Evolutionary conservation across 1,284 basidiomycete genomes (phyloP), one percentile per base, ranked within the genome.

Genomic region (Malassezia psittaci): DNA sequence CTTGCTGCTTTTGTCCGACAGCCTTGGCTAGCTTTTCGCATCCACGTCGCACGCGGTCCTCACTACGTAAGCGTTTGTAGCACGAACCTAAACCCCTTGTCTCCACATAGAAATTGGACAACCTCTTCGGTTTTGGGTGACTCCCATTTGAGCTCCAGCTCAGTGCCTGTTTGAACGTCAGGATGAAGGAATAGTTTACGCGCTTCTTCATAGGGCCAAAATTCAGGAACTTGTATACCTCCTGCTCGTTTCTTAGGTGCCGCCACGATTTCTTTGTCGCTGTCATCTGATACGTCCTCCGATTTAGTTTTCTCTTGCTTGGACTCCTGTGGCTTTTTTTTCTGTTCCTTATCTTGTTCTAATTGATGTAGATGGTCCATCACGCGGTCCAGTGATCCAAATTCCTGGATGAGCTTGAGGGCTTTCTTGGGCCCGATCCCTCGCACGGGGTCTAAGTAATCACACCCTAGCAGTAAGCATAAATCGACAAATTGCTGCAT

Each of bases 161-260:
- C 81, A 46, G 85, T 83, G 1, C 88, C 87, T 43, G 88, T 86
- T 9, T 83, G 79, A 11, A 96, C 91, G 60, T 94, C 88, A 2
- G 93, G 94, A 39, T 85, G 82, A 74, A 85, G 77, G 72, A 98
- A 98, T 37, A 98, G 75, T 74, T 85, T 81, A 76, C 91, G 90
- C 29, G 93, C 94, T 62, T 90, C 87, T 75, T 93, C 83, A 86
- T 88, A 96, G 32, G 89, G 90, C 90, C 90, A 98, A 58, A 90
- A 83, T 49, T 94, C 90, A 0, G 93, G 93, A 33, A 96, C 80
- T n/a, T 57, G 55, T 13, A 57, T 49, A 13, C 44, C 54, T 3
- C 55, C 50, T 5, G 84, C 85, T 59, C 83, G 85, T 48, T 56
- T 56, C 48, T 65, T 57, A 32, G 56, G 54, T 16, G 59, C 45